Evolutionary conservation across 345 rosid genomes (phyloP).

Genomic region (Eucalyptus viminalis): DNA sequence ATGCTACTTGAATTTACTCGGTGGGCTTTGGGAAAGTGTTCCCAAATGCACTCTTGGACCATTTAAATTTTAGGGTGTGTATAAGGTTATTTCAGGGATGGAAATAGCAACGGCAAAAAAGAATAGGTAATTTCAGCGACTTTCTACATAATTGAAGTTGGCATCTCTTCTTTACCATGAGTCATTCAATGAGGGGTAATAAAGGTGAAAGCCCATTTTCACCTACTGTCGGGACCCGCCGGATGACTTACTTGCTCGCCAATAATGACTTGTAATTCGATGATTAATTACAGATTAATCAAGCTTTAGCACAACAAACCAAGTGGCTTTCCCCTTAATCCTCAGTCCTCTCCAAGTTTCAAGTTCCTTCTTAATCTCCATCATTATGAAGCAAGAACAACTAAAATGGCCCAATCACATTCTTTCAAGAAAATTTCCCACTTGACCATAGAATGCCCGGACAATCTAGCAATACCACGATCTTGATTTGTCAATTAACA

Average conservation of each 20-base stretch:
- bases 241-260: neutral
- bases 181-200: neutral
- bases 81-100: neutral
- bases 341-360: neutral
- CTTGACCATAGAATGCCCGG: neutral
- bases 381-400: neutral
- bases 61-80: neutral
- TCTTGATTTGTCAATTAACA: neutral
- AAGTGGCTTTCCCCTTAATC: neutral
- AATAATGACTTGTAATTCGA: neutral
- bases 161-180: neutral
- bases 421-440: neutral
- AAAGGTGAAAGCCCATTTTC: neutral
- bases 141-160: neutral
- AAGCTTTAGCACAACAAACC: neutral
- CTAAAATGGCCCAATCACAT: neutral
- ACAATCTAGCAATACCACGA: rapidly evolving
- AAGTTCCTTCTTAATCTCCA: neutral
- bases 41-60: neutral
- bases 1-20: rapidly evolving
- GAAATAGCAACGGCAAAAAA: neutral
- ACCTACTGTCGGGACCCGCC: neutral
- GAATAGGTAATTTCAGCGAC: neutral
- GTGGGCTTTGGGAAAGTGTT: neutral
- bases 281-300: neutral